phyloP scores from a whole-genome alignment of 305 asterid species.

The Caryopteris hybrid region DNA sequence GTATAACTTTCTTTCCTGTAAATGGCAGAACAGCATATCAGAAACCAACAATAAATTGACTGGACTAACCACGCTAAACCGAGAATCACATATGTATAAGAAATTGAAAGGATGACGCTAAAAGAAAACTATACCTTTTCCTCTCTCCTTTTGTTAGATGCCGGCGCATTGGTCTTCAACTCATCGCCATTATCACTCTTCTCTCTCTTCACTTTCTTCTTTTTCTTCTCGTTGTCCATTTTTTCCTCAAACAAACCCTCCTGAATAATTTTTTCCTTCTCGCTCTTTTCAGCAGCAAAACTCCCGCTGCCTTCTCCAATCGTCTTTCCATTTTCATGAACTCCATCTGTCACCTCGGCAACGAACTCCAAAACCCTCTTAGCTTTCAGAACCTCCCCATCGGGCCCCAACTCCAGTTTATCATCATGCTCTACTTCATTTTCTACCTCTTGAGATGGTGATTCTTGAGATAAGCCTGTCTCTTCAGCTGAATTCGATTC shows the following conservation, averaged over 20 bases:
- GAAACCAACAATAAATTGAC: background rate
- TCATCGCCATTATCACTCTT: slow-evolving; percentile 29
- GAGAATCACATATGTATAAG: background rate
- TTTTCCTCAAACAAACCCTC: slow-evolving; percentile 21
- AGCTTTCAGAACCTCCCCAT: slow-evolving; percentile 27
- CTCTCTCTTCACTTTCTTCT: slow-evolving; percentile 31
- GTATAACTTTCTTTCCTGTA: slow-evolving; percentile 61
- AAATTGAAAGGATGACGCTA: background rate
- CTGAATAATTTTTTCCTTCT: slow-evolving; percentile 15
- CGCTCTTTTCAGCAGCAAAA: slow-evolving; percentile 24
- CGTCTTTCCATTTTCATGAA: slow-evolving; percentile 6
- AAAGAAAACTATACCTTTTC: slow-evolving; percentile 49
- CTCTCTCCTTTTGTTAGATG: slow-evolving; percentile 48
- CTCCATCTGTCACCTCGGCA: slow-evolving; percentile 25
- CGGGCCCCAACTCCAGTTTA: slow-evolving; percentile 12
- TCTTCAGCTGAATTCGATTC: slow-evolving; percentile 38
- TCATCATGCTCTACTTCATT: slow-evolving; percentile 7
- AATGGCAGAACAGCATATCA: slow-evolving; percentile 8
- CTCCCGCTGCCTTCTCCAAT: slow-evolving; percentile 14
- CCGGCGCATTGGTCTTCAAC: slow-evolving; percentile 20
- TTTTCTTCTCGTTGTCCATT: slow-evolving; percentile 30
- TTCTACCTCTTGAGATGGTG: slow-evolving; percentile 23
- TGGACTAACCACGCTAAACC: background rate
- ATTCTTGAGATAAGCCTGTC: slow-evolving; percentile 30
- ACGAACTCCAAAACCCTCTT: slow-evolving; percentile 58